Evolutionary conservation across 805 yeast species (phyloP), one percentile per base, ranked within the genome.

Genomic region (Wickerhamiella musiphila): DNA sequence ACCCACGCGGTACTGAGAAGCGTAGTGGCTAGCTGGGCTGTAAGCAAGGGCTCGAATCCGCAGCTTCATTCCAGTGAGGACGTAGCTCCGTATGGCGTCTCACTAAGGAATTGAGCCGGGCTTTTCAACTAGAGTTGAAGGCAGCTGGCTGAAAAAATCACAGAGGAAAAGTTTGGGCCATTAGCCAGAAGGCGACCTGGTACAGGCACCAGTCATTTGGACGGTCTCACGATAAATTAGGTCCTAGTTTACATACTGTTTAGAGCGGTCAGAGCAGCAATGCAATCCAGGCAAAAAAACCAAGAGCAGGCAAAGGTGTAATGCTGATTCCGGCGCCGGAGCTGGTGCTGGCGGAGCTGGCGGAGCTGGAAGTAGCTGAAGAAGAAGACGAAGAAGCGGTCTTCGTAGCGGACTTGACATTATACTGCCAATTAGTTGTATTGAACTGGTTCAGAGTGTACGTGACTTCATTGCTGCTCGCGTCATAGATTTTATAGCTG

Each of bases 401-500:
- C 23, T 40, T 14, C 13, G 46, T 29, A 13, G 39, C 12, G 16
- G 33, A 16, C 23, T 7, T 8, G 17, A 40, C 40, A 29, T 44
- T 45, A 15, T 35, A 32, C 36, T 43, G 47, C 30, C 31, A 35
- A 39, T 53, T 51, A 38, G 44, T 42, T 4, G 40, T 36, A n/a
- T n/a, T n/a, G n/a, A n/a, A n/a, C 27, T 18, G 29, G 5, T 31
- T 23, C 16, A 43, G 41, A 12, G 32, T 35, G 25, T 47, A 36
- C 22, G 35, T 43, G 32, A 46, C 48, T 11, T 33, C 28, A 30
- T 48, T 40, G 23, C 57, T 56, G 21, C 41, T 36, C 21, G 39
- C 33, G 33, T 53, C 56, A 34, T 43, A 40, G 37, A 57, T 43
- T 22, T 36, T 40, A 43, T 46, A 49, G 23, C 45, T 45, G 24